These are phyloP conservation scores for button mushroom (Agaricus bisporus) DNA, from an alignment of 768 basidiomycete species.

Conservation along the genomic window DNA sequence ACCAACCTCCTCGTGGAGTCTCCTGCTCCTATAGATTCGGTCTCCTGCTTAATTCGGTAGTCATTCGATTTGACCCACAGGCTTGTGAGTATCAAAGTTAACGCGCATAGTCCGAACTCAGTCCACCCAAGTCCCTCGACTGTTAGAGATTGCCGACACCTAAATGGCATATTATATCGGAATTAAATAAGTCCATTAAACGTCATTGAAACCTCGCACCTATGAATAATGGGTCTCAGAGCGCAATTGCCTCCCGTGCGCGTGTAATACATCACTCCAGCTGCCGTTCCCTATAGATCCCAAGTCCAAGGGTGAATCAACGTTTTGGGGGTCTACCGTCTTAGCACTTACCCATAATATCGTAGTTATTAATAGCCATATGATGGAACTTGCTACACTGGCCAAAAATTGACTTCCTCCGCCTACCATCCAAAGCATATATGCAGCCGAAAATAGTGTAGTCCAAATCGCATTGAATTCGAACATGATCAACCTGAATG, in stretches of 20 bases:
- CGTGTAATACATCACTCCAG: constrained; percentile 64
- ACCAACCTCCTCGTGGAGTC: constrained; percentile 22
- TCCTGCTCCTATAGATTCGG: constrained; percentile 13
- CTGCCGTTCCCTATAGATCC: constrained; percentile 49
- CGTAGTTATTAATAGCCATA: constrained; percentile 64
- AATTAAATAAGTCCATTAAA: constrained; percentile 12
- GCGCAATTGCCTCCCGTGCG: constrained; percentile 56
- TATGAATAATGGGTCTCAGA: constrained; percentile 43
- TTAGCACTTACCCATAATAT: constrained; percentile 54
- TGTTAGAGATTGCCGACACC: constrained; percentile 68
- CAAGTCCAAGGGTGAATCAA: not conserved
- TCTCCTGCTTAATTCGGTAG: constrained; percentile 12
- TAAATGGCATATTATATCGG: constrained; percentile 18
- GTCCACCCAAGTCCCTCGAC: constrained; percentile 75
- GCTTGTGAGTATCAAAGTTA: constrained; percentile 52
- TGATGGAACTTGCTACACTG: constrained; percentile 70
- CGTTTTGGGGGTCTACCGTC: not conserved
- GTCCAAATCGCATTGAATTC: constrained; percentile 72
- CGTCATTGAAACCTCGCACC: constrained; percentile 28
- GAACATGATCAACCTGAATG: constrained; percentile 45
- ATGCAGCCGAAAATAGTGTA: constrained; percentile 60
- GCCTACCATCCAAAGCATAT: constrained; percentile 65
- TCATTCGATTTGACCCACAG: constrained; percentile 26
- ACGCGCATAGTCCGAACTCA: constrained; percentile 55
- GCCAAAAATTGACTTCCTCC: constrained; percentile 64